phyloP scores from a whole-genome alignment of 164 flowering plant genomes.

The Chimonanthus salicifolius region DNA sequence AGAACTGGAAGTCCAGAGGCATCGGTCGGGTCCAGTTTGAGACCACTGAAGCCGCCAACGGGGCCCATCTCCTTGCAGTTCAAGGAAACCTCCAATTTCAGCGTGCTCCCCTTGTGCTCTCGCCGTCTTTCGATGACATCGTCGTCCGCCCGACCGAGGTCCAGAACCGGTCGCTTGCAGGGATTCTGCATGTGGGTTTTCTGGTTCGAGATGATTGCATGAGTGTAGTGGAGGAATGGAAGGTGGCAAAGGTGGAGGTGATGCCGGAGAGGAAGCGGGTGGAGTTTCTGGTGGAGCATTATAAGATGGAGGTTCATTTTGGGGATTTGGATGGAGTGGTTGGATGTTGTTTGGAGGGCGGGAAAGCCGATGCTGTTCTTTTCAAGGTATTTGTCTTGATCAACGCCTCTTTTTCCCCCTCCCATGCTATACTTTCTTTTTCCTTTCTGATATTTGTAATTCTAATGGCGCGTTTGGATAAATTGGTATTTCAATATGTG shows the following conservation, averaged over 20 bases:
- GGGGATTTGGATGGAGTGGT: conserved; percentile 48
- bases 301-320: conserved; percentile 57
- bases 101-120: conserved; percentile 30
- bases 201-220: conserved; percentile 30
- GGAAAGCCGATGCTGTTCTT: conserved; percentile 44
- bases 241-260: conserved; percentile 46
- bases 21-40: conserved; percentile 78
- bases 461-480: too few species aligned
- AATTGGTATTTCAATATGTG: too few species aligned
- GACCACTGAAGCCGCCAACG: conserved; percentile 28
- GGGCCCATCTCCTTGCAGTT: conserved; percentile 34
- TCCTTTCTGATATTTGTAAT: neutral
- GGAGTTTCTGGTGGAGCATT: conserved; percentile 62
- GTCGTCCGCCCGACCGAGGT: conserved; percentile 44
- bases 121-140: conserved; percentile 51
- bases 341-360: conserved; percentile 37
- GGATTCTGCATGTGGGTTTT: conserved; percentile 57
- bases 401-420: neutral
- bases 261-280: conserved; percentile 70
- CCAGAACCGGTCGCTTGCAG: conserved; percentile 29
- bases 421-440: neutral
- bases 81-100: conserved; percentile 42
- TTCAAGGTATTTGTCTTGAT: conserved; percentile 42
- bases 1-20: conserved; percentile 83
- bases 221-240: conserved; percentile 57